phyloP scores from a whole-genome alignment of 305 asterid genomes.

The Solanum hybrid region DNA sequence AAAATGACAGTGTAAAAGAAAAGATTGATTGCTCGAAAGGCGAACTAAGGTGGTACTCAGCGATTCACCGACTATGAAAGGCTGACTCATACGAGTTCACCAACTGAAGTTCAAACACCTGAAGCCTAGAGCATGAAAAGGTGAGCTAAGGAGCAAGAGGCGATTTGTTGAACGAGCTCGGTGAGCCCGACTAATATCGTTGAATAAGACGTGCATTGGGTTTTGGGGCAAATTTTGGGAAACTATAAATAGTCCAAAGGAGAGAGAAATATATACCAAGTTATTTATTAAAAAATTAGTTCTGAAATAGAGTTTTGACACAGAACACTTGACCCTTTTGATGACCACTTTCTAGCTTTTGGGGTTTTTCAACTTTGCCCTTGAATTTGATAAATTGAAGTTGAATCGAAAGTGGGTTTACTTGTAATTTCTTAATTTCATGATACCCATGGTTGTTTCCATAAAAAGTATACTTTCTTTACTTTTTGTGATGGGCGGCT shows the following conservation, averaged over 20 bases:
- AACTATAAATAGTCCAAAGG: not conserved
- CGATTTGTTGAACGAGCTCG: not conserved
- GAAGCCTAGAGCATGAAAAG: not conserved
- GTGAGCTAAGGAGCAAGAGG: not conserved
- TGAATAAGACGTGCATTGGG: not conserved
- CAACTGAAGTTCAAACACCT: not conserved
- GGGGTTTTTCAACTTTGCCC: not conserved
- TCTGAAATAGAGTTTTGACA: not conserved
- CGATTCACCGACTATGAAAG: not conserved
- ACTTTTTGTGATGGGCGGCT: not conserved
- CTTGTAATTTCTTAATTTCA: not conserved
- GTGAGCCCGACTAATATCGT: not conserved
- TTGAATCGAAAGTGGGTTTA: no score
- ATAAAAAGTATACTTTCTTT: not conserved
- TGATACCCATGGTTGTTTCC: not conserved
- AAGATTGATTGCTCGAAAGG: not conserved
- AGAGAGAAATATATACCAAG: not conserved
- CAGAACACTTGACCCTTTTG: not conserved
- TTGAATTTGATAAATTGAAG: not conserved
- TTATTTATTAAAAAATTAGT: not conserved
- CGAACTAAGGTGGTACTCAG: not conserved
- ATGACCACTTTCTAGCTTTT: not conserved
- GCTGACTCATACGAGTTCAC: not conserved
- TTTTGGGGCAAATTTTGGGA: not conserved
- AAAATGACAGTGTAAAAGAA: no score